Base-by-base conservation (phyloP, 2,329 filamentous ascomycete genomes). In the Alternaria brassicicola region DNA sequence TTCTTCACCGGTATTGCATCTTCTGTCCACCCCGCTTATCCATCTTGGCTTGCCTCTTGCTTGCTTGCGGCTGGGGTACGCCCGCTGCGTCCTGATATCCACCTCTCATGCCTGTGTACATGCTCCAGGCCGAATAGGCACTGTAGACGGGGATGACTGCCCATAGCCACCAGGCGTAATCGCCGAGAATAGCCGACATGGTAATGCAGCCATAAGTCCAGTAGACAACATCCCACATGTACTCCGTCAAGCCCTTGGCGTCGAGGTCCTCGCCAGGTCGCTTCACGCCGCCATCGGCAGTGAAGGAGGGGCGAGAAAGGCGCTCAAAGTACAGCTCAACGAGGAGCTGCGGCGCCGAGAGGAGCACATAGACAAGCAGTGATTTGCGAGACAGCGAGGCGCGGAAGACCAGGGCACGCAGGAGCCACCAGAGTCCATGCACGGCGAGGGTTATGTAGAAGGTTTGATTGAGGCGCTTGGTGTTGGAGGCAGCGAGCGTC, bases 141-240 rank as follows among this genome's bases (percentile, higher is more conserved):
- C 77, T 78, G 63, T 84, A 84, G n/a, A 74, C 58, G 3, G 82
- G 82, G n/a, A 83, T 75, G 0, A 79, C 72, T 4, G 65, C 52
- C 76, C 85, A 90, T 33, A 87, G 64, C 82, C 86, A 86, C 89
- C 89, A 91, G 3, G 82, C 91, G 81, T 89, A 89, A 76, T 97
- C 93, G 4, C 95, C 95, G 46, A 94, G 85, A 26, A 96, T 63
- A 15, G 89, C 84, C 13, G 89, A 93, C n/a, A 89, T 77, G 8
- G 89, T 78, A 38, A 92, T 81, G 52, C 88, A 90, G 10, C 86
- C 88, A 89, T 93, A 97, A 0, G 93, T 97, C 81, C 96, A 92
- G 86, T 97, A 98, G 52, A 97, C 82, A 48, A 97, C 86, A 79
- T 99, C 95, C 85, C 96, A 99, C 90, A 98, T 92, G 82, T 96